Evolutionary conservation across 2,329 filamentous ascomycete genomes (phyloP).

Genomic region (Verticillium alfalfae): DNA sequence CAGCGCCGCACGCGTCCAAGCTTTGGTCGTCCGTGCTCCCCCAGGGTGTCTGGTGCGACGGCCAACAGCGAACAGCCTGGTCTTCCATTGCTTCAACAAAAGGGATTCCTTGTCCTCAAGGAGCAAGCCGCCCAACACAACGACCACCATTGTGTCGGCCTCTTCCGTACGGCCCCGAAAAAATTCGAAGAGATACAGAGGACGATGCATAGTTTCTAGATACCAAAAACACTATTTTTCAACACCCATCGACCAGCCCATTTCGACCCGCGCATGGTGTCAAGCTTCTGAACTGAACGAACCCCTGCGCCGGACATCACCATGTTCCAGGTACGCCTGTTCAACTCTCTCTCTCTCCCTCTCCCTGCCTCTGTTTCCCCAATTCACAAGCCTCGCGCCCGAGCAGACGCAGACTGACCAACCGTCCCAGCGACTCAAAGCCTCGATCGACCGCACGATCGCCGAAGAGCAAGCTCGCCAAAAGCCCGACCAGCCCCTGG

Average conservation of each 20-base stretch:
- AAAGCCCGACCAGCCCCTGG: conserved; percentile 31
- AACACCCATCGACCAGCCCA: not conserved
- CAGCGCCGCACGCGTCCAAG: not conserved
- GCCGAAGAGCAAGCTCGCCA: conserved; percentile 87
- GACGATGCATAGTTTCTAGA: not conserved
- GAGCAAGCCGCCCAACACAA: not conserved
- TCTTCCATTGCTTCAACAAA: not conserved
- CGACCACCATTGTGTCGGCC: not conserved
- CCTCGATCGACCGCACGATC: conserved; percentile 79
- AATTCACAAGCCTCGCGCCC: too few relatives aligned
- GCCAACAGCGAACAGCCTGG: not conserved
- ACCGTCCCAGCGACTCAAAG: conserved; percentile 64
- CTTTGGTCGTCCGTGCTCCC: not conserved
- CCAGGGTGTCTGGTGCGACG: not conserved
- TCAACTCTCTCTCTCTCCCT: too few relatives aligned
- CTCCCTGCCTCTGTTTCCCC: not conserved
- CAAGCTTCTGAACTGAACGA: not conserved
- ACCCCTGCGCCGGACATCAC: conserved; percentile 9
- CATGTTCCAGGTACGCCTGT: conserved; percentile 17
- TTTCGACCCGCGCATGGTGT: not conserved
- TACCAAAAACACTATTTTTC: not conserved
- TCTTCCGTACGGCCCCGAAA: not conserved
- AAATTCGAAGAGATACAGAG: not conserved
- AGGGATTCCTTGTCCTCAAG: not conserved
- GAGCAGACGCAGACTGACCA: not conserved